Evolutionary conservation across 2,329 filamentous ascomycete genomes (phyloP), one percentile per base, ranked within the genome.

Genomic region (Botrytis medusae): DNA sequence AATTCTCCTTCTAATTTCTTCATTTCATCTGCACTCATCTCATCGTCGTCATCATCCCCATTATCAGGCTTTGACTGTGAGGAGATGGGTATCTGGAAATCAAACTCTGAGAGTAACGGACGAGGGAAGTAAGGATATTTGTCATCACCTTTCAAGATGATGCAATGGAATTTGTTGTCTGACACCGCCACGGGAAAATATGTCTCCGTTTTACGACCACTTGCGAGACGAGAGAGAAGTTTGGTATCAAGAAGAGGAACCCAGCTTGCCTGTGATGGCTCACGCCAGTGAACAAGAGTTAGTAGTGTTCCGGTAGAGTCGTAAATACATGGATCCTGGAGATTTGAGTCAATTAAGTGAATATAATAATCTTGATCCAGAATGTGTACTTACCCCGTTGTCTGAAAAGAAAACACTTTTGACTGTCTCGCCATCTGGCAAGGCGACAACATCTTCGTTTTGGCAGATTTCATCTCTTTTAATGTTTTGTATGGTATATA

Each of bases 181-280:
- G 95, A 94, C 1, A 98, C 95, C 0, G 96, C 96, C 46, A 99
- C 93, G 1, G 96, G 96, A 88, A 95, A 99, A 85, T 99, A 99
- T 0, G 87, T 89, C 83, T 99, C 96, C 76, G 92, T 88, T 82
- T 97, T 98, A 73, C 91, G 91, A 40, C 96, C 96, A 4, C 90
- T 91, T 0, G 93, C 92, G 5, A 98, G 88, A 75, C 96, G 94
- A 1, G 93, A 87, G 18, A 99, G 86, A 54, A 92, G 89, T 74
- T 88, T 93, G 0, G 97, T 99, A 83, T 99, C 95, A 4, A 99
- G 88, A 4, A 99, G 87, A 1, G 96, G 96, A 2, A 97, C 90
- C 96, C 96, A 99, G 74, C 89, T 91, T 16, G 95, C 96, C 79
- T 96, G 92, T 6, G 93, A 93, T 0, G 91, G 91, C 34, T 87